A percentile compares a stretch with the other conserved stretches of the same genome.
phyloP scores from a whole-genome alignment of 176 grass and related monocot species.

The Alloteropsis semialata region DNA sequence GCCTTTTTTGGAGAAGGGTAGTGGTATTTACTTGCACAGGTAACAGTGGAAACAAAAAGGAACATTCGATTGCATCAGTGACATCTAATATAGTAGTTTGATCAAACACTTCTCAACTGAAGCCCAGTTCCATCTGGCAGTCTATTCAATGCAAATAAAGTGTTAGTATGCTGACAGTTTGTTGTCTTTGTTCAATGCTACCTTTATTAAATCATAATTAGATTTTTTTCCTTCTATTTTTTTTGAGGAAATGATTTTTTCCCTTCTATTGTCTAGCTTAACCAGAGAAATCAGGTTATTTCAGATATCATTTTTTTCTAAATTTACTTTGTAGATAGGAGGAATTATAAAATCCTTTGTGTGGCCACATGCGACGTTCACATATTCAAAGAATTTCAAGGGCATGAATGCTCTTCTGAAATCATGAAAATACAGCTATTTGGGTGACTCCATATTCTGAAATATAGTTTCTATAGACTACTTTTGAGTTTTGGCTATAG shows the following conservation, averaged over 20 bases:
- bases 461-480: background rate
- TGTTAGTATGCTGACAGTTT: background rate
- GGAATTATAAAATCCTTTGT: background rate
- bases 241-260: no score
- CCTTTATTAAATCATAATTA: background rate
- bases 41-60: background rate
- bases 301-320: background rate
- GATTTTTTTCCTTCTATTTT: no score
- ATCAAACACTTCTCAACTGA: background rate
- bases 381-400: background rate
- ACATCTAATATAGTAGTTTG: background rate
- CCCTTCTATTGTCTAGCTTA: background rate
- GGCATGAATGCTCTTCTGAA: background rate
- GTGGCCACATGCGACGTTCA: background rate
- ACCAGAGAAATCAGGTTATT: background rate
- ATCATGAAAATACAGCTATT: background rate
- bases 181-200: background rate
- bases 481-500: background rate
- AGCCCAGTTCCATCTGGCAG: background rate
- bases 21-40: background rate
- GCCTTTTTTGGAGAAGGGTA: background rate
- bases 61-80: background rate
- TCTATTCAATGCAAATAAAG: background rate
- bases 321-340: background rate
- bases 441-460: background rate